These are phyloP conservation scores for Taiozyma sp. DNA, from an alignment of 1,139 yeast genomes.

Conservation along the genomic window DNA sequence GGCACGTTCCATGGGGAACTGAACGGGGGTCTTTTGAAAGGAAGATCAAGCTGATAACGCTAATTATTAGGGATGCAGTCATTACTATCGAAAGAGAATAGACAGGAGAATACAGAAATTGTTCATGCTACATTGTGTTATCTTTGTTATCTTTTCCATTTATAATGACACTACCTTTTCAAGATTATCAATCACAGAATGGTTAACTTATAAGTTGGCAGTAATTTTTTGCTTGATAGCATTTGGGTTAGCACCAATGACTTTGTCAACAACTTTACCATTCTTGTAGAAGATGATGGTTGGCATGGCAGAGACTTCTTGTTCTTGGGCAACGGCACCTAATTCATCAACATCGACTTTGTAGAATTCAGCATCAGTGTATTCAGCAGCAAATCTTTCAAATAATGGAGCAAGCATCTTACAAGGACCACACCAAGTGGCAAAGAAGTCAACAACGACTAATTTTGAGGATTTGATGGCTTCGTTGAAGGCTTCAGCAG, in stretches of 20 bases:
- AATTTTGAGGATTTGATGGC: slow-evolving; percentile 57
- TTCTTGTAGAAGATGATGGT: slow-evolving; percentile 75
- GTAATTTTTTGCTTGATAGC: slow-evolving; percentile 71
- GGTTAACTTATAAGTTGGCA: slow-evolving; percentile 38
- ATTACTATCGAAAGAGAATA: no score
- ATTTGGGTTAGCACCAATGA: slow-evolving; percentile 85
- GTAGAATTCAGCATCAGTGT: slow-evolving; percentile 61
- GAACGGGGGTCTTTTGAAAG: no score
- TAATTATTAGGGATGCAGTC: no score
- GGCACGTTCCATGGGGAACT: no score
- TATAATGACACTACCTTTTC: neutral
- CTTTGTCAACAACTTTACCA: slow-evolving; percentile 67
- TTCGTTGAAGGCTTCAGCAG: slow-evolving; percentile 57
- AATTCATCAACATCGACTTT: slow-evolving; percentile 84
- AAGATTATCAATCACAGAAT: no score
- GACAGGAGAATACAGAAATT: no score
- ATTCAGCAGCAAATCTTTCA: slow-evolving; percentile 64
- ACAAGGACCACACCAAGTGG: slow-evolving; percentile 98
- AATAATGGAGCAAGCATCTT: slow-evolving; percentile 91
- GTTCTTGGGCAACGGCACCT: slow-evolving; percentile 67
- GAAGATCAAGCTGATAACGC: no score
- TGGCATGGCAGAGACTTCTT: slow-evolving; percentile 85
- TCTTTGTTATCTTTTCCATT: neutral
- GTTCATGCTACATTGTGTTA: neutral
- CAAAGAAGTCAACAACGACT: slow-evolving; percentile 88